Conservation (phyloP, 768 basidiomycete species). For the Lactarius pseudohatsudake region DNA sequence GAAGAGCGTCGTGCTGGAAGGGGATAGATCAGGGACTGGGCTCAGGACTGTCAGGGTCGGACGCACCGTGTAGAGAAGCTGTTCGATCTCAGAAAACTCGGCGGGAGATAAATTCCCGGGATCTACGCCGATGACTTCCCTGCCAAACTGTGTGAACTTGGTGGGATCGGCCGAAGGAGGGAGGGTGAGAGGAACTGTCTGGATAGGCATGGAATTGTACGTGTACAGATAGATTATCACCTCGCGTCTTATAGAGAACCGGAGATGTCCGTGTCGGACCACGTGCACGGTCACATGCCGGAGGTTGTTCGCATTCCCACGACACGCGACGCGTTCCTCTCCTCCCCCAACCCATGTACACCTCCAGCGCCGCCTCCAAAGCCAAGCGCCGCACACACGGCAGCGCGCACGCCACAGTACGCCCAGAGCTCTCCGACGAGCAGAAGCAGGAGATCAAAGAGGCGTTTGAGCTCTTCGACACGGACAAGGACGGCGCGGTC, state of each 20-base stretch:
- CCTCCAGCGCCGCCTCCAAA: conserved; percentile 64
- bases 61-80: conserved; percentile 75
- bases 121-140: conserved; percentile 71
- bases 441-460: conserved; percentile 97
- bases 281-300: neutral
- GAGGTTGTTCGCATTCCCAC: neutral
- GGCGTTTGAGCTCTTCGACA: conserved; percentile 98
- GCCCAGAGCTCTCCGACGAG: conserved; percentile 84
- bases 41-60: neutral
- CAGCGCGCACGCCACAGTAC: conserved; percentile 54
- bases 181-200: conserved; percentile 63
- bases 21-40: conserved; percentile 3
- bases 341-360: conserved; percentile 44
- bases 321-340: conserved; percentile 10
- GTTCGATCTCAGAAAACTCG: conserved; percentile 64
- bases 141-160: conserved; percentile 70
- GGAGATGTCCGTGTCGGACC: neutral
- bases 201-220: conserved; percentile 56
- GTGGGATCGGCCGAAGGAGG: conserved; percentile 69
- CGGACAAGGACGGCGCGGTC: conserved; percentile 93
- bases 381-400: conserved; percentile 49
- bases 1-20: conserved; percentile 62
- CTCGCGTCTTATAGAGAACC: neutral
- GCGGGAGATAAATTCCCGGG: conserved; percentile 60
- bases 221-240: neutral